Percentiles rank a stretch among this genome's conserved stretches.
Evolutionary conservation across 2,329 filamentous ascomycete species (phyloP).

Genomic region (Arthroderma uncinatum): DNA sequence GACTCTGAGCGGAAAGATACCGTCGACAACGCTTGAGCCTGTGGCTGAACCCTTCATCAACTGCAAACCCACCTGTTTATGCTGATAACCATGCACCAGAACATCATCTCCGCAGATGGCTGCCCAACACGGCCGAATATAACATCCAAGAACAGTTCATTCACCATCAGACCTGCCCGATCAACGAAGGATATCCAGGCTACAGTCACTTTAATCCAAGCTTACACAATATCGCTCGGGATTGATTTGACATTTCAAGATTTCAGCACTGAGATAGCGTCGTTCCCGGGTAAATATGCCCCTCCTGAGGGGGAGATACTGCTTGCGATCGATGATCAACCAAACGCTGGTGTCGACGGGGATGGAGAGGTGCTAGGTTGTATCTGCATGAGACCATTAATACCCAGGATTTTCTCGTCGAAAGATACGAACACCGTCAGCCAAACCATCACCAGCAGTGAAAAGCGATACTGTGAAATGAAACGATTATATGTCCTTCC

Average conservation of each 20-base stretch:
- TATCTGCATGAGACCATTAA: slow-evolving; percentile 37
- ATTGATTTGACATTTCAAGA: slow-evolving; percentile 49
- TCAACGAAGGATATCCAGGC: slow-evolving; percentile 7
- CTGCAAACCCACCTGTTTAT: not conserved
- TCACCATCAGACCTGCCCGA: slow-evolving; percentile 11
- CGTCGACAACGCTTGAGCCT: not conserved
- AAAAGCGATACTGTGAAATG: slow-evolving; percentile 39
- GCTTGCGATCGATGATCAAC: slow-evolving; percentile 7
- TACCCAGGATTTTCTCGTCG: slow-evolving; percentile 9
- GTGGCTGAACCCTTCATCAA: not conserved
- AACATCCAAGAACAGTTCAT: not conserved
- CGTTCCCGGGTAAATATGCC: slow-evolving; percentile 45
- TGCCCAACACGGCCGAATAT: not conserved
- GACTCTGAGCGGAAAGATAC: not conserved
- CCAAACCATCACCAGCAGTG: slow-evolving; percentile 1
- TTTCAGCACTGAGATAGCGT: slow-evolving; percentile 43
- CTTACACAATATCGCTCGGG: slow-evolving; percentile 36
- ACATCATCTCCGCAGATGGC: not conserved
- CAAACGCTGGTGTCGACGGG: slow-evolving; percentile 1
- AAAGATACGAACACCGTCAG: slow-evolving; percentile 18
- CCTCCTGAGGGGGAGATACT: slow-evolving; percentile 13
- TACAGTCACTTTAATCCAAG: slow-evolving; percentile 27
- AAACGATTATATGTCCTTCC: slow-evolving; percentile 47
- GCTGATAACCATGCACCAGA: not conserved
- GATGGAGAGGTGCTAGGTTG: slow-evolving; percentile 34